Conservation (phyloP, 2,329 filamentous ascomycete species). For the Venturia effusa region DNA sequence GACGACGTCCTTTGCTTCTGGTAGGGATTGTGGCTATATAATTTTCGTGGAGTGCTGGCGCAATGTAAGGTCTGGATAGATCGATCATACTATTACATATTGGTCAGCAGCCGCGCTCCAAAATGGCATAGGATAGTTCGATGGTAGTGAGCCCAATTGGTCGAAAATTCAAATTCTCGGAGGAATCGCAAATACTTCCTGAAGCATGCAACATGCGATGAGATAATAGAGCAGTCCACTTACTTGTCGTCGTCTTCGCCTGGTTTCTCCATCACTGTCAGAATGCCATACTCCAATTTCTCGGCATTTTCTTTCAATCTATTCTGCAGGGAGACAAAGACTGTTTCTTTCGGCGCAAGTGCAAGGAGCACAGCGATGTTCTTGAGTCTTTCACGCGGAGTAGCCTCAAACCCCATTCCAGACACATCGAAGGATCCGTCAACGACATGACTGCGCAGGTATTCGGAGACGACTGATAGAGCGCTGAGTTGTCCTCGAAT, state of each 20-base stretch:
- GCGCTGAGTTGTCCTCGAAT: not conserved
- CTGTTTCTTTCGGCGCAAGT: not conserved
- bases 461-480: not conserved
- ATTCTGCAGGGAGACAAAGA: not conserved
- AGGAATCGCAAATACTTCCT: not conserved
- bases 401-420: not conserved
- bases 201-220: not conserved
- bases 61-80: not conserved
- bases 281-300: not conserved
- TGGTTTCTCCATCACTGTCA: not conserved
- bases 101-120: not conserved
- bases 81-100: not conserved
- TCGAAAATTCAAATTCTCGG: no score
- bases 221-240: not conserved
- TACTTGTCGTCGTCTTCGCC: not conserved
- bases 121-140: not conserved
- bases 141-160: not conserved
- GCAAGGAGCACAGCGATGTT: conserved; percentile 1
- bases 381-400: not conserved
- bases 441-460: not conserved
- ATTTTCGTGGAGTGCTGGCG: not conserved
- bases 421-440: not conserved
- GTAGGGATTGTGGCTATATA: not conserved
- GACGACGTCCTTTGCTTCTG: not conserved
- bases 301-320: not conserved